Base-by-base conservation (phyloP, 768 basidiomycete species). In the Zangia roseola region DNA sequence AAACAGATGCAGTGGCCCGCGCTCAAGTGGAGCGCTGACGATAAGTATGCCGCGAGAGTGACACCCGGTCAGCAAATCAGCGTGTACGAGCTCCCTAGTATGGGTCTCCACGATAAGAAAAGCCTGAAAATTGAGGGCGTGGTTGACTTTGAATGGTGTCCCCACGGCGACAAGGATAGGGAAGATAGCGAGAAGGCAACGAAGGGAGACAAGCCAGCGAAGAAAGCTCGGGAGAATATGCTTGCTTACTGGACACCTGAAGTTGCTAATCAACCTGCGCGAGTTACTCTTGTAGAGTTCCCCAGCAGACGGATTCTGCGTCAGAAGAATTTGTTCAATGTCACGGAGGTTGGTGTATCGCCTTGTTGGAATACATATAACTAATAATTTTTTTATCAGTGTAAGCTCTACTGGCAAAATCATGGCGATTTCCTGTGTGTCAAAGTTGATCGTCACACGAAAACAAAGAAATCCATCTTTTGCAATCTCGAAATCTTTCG, bases 401-500 rank as follows among this genome's bases (percentile, higher is more conserved):
- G 95, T 69, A 97, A 97, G 73, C 80, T 99, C 36, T 87, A 88
- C 70, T 99, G 93, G 94, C 97, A 99, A 74, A 95, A 94, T 62
- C 90, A 94, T 65, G 97, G 95, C 30, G 94, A 98, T 69, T 98
- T 91, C 74, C 82, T 99, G 14, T 98, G 97, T 62, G 95, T 98
- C 69, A 97, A 97, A 73, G 97, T 99, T 47, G 97, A 98, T 72
- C 88, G 95, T 42, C 94, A 97, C 68, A 94, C 94, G 21, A 98
- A 98, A 74, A 95, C 95, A 5, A 97, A 95, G 72, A 98, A 98
- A 73, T 94, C 94, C 5, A 92, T 90, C 25, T 97, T 93, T 75
- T 95, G 94, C 71, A 99, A 97, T 69, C 77, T 99, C 52, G 97
- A 99, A 74, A 88, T 99, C 49, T 98, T 98, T 79, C 84, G 94